Base-by-base conservation (phyloP, 108 stramenopile genomes). In the Mayamaea pseudoterrestris region DNA sequence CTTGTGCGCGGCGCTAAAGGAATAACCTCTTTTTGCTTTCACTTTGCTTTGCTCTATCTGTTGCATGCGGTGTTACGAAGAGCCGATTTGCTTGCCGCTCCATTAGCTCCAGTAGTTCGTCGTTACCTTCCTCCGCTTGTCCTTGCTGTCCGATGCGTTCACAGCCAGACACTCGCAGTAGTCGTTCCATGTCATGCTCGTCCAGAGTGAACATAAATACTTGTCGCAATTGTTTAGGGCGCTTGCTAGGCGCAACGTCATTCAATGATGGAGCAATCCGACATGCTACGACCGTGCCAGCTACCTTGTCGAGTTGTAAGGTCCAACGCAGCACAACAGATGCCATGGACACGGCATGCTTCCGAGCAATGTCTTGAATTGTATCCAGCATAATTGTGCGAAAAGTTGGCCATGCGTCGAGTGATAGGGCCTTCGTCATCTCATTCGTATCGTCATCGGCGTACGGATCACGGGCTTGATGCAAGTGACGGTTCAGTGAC, bases 201-300 rank as follows among this genome's bases (percentile, higher is more conserved):
- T 81, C 80, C 36, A 86, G 39, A 25, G 57, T 48, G 60, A 86
- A 86, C 35, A 53, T 60, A 59, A 86, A 81, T 1, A 76, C 75
- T 39, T 77, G 40, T 16, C 80, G 77, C 35, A 79, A 50, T 12
- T 67, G 43, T 49, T 66, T 47, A 46, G 47, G 44, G 27, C 44
- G 25, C 13, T 46, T 50, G 29, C 56, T 62, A 6, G 31, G 29
- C 18, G 57, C 60, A 35, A 63, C 43, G 22, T 27, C 27, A 16
- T 46, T 41, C 6, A 61, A 60, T 20, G 40, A 2, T 9, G 12
- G 29, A 20, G 11, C 30, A 25, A 44, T 28, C 41, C 22, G 28
- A 27, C 17, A 16, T 11, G 16, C 3, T 31, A 41, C 22, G 20
- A 51, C 36, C 30, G 60, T 42, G 26, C 51, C 60, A 14, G 27